Evolutionary conservation across 768 basidiomycete species (phyloP), one percentile per base, ranked within the genome.

Genomic region (Amanita rimosa): DNA sequence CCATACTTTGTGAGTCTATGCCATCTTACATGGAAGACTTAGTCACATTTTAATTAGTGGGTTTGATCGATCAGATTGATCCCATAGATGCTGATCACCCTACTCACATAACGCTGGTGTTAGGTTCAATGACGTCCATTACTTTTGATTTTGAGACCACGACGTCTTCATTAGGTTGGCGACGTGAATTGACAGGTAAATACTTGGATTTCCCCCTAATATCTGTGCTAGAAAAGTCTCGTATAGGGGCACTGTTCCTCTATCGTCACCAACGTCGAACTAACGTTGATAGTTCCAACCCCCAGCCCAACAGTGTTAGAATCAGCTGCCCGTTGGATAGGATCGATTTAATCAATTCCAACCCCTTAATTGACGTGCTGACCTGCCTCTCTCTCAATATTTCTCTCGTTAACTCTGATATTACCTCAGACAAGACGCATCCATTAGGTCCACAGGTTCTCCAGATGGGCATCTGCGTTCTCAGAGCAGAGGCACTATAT

Each of bases 121-220:
- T 75, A 31, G 61, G 67, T 6, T 54, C 58, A 3, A 55, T 57
- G 22, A 53, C 56, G 17, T 57, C 60, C 36, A 60, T 62, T 46
- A 60, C 50, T 46, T 65, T 66, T 16, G 78, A 78, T 54, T 76
- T 79, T 46, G 81, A 80, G 54, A 83, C 79, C 0, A 66, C 71
- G 50, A 80, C 78, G 56, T 68, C 76, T 10, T 68, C 74, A 8
- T 54, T 62, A 26, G 71, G 70, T 13, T 79, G 77, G 76, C 62
- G 69, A 34, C 62, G 66, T 44, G 77, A 79, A 53, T 24, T 80
- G 3, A 59, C 59, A 37, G 73, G 75, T 68, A 45, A 19, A 60
- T 51, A n/a, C 3, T 49, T 44, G 13, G 24, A 13, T 24, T 9
- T 27, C 19, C 29, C 47, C 8, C 22, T 21, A 40, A 39, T 14